Conservation (phyloP, 1,284 basidiomycete genomes). For the Sphagnurus paluster region DNA sequence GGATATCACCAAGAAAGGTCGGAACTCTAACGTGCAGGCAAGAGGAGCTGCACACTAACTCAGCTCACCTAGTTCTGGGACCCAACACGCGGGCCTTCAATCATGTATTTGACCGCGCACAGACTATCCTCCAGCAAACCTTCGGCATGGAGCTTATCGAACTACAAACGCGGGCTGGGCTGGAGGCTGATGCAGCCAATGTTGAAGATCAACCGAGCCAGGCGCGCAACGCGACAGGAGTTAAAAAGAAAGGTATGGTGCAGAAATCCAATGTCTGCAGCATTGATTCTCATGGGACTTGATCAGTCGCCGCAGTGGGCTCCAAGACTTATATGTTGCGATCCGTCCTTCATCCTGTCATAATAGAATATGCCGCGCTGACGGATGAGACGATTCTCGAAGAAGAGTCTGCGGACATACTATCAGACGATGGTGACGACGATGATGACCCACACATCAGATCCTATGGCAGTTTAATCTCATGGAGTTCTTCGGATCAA, state of each 20-base stretch:
- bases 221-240: conserved; percentile 47
- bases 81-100: conserved; percentile 57
- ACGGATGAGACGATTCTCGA: conserved; percentile 57
- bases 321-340: conserved; percentile 79
- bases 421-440: conserved; percentile 36
- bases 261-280: background rate
- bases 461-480: conserved; percentile 63
- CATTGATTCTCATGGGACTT: conserved; percentile 1
- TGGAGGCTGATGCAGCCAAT: conserved; percentile 43
- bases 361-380: conserved; percentile 59
- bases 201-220: conserved; percentile 46
- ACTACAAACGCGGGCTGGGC: conserved; percentile 61
- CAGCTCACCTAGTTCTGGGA: conserved; percentile 52
- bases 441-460: conserved; percentile 35
- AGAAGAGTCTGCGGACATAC: conserved; percentile 50
- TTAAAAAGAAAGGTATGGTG: conserved; percentile 50
- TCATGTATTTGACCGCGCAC: conserved; percentile 55
- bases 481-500: conserved; percentile 68
- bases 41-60: background rate
- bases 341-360: conserved; percentile 51
- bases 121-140: conserved; percentile 53
- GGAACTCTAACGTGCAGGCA: background rate
- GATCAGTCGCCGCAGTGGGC: conserved; percentile 51
- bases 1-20: conserved; percentile 79
- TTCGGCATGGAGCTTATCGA: conserved; percentile 80